Conservation (phyloP, 176 grass and related monocot species). For the Tuctoria greenei region DNA sequence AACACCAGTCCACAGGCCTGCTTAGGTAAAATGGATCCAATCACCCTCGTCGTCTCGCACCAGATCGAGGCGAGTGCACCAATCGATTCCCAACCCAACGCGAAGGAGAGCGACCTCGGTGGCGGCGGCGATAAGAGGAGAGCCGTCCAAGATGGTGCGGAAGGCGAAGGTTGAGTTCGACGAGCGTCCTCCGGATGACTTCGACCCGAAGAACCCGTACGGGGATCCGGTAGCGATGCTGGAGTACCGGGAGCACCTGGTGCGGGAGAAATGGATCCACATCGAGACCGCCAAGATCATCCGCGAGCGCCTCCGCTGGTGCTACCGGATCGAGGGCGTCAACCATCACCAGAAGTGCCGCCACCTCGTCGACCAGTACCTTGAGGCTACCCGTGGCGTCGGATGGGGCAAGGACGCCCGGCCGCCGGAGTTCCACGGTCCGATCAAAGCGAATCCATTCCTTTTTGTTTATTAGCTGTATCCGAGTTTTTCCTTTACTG, state of each 20-base stretch:
- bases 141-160: conserved; percentile 62
- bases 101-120: not conserved
- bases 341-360: conserved; percentile 92
- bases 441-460: not conserved
- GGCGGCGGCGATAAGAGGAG: conserved; percentile 15
- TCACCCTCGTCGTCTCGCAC: not conserved
- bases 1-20: not conserved
- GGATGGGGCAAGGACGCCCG: conserved; percentile 92
- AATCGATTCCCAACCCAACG: not conserved
- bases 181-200: conserved; percentile 77
- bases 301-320: conserved; percentile 90
- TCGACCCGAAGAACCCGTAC: conserved; percentile 88
- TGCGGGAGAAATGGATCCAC: conserved; percentile 99
- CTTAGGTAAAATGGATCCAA: not conserved
- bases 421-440: conserved; percentile 74
- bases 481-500: not conserved
- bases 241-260: conserved; percentile 86
- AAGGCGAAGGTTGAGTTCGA: conserved; percentile 98
- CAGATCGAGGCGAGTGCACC: not conserved
- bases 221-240: conserved; percentile 97
- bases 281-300: conserved; percentile 99
- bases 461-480: not conserved
- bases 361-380: conserved; percentile 92
- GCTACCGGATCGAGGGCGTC: conserved; percentile 91
- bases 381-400: conserved; percentile 79